Percentiles rank a stretch among this genome's conserved stretches.
These are phyloP conservation scores for Pulicaria dysenterica DNA, from an alignment of 129 eudicot species.

Conservation along the genomic window DNA sequence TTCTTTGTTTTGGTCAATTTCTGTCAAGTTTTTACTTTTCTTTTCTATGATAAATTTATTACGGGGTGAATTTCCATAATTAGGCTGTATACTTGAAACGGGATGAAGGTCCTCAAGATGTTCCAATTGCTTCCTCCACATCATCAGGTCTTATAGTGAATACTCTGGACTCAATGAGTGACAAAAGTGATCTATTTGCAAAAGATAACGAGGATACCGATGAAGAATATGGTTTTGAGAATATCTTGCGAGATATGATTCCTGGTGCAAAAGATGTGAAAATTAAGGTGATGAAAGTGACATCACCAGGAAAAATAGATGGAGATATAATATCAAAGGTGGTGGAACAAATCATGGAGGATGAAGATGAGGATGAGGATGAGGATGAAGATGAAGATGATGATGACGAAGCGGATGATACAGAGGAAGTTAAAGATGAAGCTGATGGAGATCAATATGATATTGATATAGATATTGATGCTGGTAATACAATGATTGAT, in stretches of 20 bases:
- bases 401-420: conserved; percentile 51
- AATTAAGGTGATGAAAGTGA: conserved; percentile 82
- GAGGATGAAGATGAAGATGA: conserved; percentile 52
- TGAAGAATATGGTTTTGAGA: conserved; percentile 57
- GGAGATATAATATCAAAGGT: conserved; percentile 59
- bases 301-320: conserved; percentile 62
- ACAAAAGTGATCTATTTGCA: conserved; percentile 46
- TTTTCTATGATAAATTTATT: not conserved
- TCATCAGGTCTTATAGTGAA: conserved; percentile 44
- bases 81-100: conserved; percentile 93
- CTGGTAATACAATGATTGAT: conserved; percentile 43
- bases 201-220: conserved; percentile 56
- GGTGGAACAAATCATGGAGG: conserved; percentile 72
- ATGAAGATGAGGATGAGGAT: conserved; percentile 66
- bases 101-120: conserved; percentile 42
- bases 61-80: conserved; percentile 26
- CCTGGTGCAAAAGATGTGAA: conserved; percentile 64
- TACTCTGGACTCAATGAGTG: conserved; percentile 45
- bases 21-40: not conserved
- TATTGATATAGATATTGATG: conserved; percentile 51
- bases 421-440: conserved; percentile 56
- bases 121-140: conserved; percentile 44
- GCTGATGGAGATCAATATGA: conserved; percentile 59
- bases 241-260: conserved; percentile 64
- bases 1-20: conserved; percentile 21